A percentile compares a stretch with the other conserved stretches of the same genome.
phyloP scores from a whole-genome alignment of 139 green algal genomes.

The Pedinophyceae sp. region DNA sequence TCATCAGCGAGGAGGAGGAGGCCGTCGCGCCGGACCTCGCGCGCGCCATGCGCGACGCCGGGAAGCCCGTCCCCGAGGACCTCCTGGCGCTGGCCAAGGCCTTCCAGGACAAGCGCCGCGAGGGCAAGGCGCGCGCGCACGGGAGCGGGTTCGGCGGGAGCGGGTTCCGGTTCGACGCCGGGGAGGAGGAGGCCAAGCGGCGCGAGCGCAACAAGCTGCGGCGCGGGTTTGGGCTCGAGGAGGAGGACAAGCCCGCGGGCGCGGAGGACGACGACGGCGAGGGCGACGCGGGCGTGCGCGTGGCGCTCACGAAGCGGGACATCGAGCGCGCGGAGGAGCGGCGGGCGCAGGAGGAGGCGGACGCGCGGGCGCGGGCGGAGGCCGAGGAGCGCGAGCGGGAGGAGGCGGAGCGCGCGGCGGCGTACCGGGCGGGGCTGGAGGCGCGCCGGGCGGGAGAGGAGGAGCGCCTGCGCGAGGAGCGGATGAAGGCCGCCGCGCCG shows the following conservation, averaged over 20 bases:
- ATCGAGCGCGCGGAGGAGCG: no score
- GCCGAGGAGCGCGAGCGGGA: constrained; percentile 5
- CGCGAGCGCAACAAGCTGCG: constrained; percentile 24
- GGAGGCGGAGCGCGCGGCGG: not conserved
- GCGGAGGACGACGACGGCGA: constrained; percentile 4
- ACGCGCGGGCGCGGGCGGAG: not conserved
- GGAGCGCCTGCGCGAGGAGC: constrained; percentile 11
- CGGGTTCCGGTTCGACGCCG: constrained; percentile 90
- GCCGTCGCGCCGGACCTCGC: constrained; percentile 84
- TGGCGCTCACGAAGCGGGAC: not conserved
- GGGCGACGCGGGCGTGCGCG: constrained; percentile 2
- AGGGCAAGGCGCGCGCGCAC: constrained; percentile 51
- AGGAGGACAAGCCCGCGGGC: constrained; percentile 20
- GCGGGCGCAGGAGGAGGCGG: no score
- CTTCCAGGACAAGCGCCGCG: constrained; percentile 62
- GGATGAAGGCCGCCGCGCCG: constrained; percentile 3
- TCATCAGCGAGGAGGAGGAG: constrained; percentile 78
- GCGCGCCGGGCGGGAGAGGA: no score
- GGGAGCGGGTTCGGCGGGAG: constrained; percentile 75
- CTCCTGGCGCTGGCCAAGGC: constrained; percentile 51
- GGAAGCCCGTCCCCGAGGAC: constrained; percentile 51
- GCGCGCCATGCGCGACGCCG: constrained; percentile 73
- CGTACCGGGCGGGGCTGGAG: not conserved
- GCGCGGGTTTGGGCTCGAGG: no score
- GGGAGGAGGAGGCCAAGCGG: constrained; percentile 77